A percentile compares a stretch with the other conserved stretches of the same genome.
Conservation (phyloP, 2,329 filamentous ascomycete genomes). For the Stylonectria norvegica region DNA sequence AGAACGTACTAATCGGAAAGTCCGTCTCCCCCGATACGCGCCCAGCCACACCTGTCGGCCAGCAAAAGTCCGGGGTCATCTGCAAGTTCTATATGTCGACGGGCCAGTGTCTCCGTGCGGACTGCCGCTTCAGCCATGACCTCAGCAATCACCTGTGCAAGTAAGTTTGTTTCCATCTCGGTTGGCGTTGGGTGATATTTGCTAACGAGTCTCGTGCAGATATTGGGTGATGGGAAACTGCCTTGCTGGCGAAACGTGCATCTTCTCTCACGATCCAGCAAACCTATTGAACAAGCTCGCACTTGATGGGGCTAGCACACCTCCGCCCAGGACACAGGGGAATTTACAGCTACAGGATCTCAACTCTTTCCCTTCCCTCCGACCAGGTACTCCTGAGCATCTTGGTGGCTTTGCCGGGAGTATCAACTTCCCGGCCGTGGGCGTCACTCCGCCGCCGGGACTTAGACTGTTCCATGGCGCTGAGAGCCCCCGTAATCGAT, state of each 20-base stretch:
- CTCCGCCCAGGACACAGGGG: conserved; percentile 59
- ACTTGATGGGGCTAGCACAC: conserved; percentile 65
- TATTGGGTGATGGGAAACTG: conserved; percentile 98
- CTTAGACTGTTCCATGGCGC: conserved; percentile 61
- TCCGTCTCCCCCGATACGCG: conserved; percentile 75
- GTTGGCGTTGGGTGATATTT: conserved; percentile 2
- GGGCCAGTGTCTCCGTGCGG: conserved; percentile 90
- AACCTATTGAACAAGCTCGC: conserved; percentile 78
- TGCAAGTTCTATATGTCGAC: conserved; percentile 97
- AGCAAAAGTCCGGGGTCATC: conserved; percentile 80
- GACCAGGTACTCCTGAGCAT: conserved; percentile 57
- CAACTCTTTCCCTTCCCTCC: conserved; percentile 78
- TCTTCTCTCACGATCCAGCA: conserved; percentile 94
- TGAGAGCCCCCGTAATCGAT: conserved; percentile 68
- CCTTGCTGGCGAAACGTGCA: conserved; percentile 86
- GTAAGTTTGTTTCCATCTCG: conserved; percentile 53
- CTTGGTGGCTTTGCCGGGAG: conserved; percentile 51
- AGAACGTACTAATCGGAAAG: conserved; percentile 79
- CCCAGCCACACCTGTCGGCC: conserved; percentile 71
- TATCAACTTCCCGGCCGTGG: conserved; percentile 49
- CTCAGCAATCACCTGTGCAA: conserved; percentile 97
- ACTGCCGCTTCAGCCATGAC: conserved; percentile 96
- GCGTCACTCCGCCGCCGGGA: conserved; percentile 65
- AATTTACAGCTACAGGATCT: conserved; percentile 79
- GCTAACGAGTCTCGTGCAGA: conserved; percentile 43